Evolutionary conservation across 2,329 filamentous ascomycete species (phyloP).

Genomic region (Aureobasidium musti): DNA sequence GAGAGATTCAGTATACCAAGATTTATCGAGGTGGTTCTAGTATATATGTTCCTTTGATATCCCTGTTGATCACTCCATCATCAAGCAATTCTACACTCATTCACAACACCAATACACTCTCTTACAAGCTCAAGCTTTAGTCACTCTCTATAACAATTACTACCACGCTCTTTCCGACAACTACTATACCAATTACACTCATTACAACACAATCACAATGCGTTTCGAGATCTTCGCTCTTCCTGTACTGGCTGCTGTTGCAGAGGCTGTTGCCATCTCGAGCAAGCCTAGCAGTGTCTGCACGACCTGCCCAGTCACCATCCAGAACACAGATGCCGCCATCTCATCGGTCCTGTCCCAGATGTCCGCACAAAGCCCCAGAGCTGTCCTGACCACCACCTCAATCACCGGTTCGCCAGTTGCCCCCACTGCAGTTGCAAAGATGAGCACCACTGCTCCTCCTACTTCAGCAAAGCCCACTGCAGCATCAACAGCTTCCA

Average conservation of each 20-base stretch:
- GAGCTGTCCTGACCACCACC: conserved; percentile 28
- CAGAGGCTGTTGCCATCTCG: conserved; percentile 15
- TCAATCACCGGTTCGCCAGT: conserved; percentile 32
- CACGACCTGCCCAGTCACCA: conserved; percentile 21
- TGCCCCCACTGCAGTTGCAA: conserved; percentile 31
- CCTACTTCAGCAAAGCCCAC: conserved; percentile 5
- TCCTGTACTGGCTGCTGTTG: conserved; percentile 3
- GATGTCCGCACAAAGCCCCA: conserved; percentile 27
- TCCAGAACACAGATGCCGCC: conserved; percentile 10
- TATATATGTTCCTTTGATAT: conserved; percentile 9
- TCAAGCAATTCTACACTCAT: conserved; percentile 15
- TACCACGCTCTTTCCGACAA: background rate
- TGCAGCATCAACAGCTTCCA: background rate
- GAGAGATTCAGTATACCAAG: background rate
- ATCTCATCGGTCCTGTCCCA: conserved; percentile 13
- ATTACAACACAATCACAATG: conserved; percentile 3
- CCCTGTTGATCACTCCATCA: background rate
- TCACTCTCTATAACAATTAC: background rate
- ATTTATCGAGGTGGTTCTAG: background rate
- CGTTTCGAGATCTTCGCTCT: conserved; percentile 23
- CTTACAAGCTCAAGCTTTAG: conserved; percentile 7
- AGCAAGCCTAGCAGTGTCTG: conserved; percentile 17
- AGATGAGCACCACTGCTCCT: conserved; percentile 12
- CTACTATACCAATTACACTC: background rate
- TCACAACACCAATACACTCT: conserved; percentile 3